Conservation (phyloP, 2,329 filamentous ascomycete species). For the Trichoderma simmonsii region DNA sequence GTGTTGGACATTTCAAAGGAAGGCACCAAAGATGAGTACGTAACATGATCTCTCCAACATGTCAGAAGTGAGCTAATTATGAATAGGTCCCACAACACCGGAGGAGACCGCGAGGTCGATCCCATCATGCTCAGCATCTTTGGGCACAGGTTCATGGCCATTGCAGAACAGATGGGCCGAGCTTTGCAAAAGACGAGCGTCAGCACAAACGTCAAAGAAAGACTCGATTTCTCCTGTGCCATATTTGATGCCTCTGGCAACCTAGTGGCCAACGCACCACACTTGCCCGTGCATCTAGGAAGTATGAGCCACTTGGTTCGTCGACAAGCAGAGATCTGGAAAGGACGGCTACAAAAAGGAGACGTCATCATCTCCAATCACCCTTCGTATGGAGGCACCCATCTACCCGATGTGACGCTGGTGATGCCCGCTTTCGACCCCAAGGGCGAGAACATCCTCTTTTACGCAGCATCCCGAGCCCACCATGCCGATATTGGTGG, state of each 20-base stretch:
- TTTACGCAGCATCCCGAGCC: constrained; percentile 76
- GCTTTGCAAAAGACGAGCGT: constrained; percentile 78
- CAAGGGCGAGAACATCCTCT: constrained; percentile 66
- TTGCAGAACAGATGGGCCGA: constrained; percentile 80
- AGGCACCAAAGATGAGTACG: constrained; percentile 36
- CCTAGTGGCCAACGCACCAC: constrained; percentile 74
- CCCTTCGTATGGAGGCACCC: constrained; percentile 78
- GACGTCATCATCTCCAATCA: constrained; percentile 84
- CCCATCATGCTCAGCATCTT: constrained; percentile 79
- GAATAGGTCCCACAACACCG: constrained; percentile 23
- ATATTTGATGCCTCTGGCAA: constrained; percentile 74
- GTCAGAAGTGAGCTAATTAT: neutral
- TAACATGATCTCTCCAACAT: neutral
- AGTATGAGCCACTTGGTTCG: constrained; percentile 80
- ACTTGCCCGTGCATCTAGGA: constrained; percentile 76
- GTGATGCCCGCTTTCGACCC: constrained; percentile 72
- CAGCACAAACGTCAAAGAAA: constrained; percentile 78
- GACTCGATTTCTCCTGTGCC: constrained; percentile 79
- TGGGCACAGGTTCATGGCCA: constrained; percentile 80
- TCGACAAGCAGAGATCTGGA: constrained; percentile 76
- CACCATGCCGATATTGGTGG: constrained; percentile 86
- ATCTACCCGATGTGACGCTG: constrained; percentile 78
- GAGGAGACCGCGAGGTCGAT: constrained; percentile 50
- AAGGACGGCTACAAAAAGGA: constrained; percentile 70
- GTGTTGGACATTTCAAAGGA: constrained; percentile 76